A percentile compares a stretch with the other conserved stretches of the same genome.
phyloP scores from a whole-genome alignment of 495 filamentous ascomycete species.

The Wilcoxina mikolae region DNA sequence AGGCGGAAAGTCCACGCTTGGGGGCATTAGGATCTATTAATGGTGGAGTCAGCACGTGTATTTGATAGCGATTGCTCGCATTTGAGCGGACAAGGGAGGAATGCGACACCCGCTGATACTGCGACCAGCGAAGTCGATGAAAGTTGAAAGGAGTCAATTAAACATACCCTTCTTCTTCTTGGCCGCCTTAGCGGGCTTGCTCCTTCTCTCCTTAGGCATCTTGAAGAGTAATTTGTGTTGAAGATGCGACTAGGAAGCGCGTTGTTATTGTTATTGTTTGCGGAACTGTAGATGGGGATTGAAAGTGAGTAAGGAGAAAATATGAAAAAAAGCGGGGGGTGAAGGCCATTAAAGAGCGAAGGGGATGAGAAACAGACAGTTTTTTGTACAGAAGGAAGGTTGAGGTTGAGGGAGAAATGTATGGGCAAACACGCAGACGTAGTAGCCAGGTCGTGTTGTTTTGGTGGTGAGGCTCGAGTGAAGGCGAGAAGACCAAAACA shows the following conservation, averaged over 20 bases:
- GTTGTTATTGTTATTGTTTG: background rate
- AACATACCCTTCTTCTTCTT: constrained; percentile 78
- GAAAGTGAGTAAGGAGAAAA: background rate
- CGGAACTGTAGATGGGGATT: background rate
- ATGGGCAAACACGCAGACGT: constrained; percentile 40
- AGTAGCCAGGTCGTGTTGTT: constrained; percentile 1
- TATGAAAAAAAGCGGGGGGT: background rate
- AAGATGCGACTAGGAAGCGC: constrained; percentile 12
- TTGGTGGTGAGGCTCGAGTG: constrained; percentile 37
- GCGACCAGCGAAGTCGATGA: no score
- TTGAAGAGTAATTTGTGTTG: constrained; percentile 35
- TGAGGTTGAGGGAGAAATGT: constrained; percentile 39
- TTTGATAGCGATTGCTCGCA: background rate
- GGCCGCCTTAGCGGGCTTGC: constrained; percentile 37
- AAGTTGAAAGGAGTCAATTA: constrained; percentile 2
- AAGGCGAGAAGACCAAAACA: background rate
- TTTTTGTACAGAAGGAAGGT: background rate
- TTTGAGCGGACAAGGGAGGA: background rate
- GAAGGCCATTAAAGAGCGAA: background rate
- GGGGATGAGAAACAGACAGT: background rate
- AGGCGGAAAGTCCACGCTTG: constrained; percentile 97
- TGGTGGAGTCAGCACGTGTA: background rate
- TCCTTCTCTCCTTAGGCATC: constrained; percentile 62
- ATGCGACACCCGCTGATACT: background rate
- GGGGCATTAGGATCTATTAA: constrained; percentile 83